A percentile compares a stretch with the other conserved stretches of the same genome.
phyloP scores from a whole-genome alignment of 2,329 filamentous ascomycete genomes.

The Thielaviopsis cerberus region DNA sequence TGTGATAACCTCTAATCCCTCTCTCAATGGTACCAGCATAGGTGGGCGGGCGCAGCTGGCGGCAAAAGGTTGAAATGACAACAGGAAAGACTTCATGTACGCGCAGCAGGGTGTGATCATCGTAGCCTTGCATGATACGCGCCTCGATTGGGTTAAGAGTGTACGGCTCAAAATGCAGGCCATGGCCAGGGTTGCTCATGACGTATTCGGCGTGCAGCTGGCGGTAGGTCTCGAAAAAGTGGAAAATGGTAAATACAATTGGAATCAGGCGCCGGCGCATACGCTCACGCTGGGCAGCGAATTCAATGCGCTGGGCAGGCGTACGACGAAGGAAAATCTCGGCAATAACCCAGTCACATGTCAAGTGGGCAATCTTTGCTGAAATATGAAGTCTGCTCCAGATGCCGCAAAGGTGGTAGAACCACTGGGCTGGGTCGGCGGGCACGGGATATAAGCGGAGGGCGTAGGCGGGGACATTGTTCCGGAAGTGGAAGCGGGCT shows the following conservation, averaged over 20 bases:
- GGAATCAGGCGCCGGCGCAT: slow-evolving; percentile 48
- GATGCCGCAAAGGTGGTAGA: slow-evolving; percentile 44
- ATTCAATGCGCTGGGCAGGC: slow-evolving; percentile 34
- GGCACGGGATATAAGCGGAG: slow-evolving; percentile 37
- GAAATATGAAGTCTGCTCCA: slow-evolving; percentile 49
- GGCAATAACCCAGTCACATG: slow-evolving; percentile 46
- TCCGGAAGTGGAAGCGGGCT: slow-evolving; percentile 39
- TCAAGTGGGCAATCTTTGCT: slow-evolving; percentile 40
- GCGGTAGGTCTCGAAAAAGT: slow-evolving; percentile 49
- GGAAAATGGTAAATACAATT: slow-evolving; percentile 45
- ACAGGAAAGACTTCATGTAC: slow-evolving; percentile 48
- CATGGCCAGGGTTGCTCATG: slow-evolving; percentile 30
- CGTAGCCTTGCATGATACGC: slow-evolving; percentile 45
- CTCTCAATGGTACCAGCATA: slow-evolving; percentile 45
- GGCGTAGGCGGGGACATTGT: slow-evolving; percentile 42
- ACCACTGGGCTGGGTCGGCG: slow-evolving; percentile 29
- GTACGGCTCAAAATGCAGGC: slow-evolving; percentile 33
- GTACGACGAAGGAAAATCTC: slow-evolving; percentile 44
- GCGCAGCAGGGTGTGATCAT: slow-evolving; percentile 40
- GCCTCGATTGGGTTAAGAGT: slow-evolving; percentile 44
- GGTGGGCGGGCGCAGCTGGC: slow-evolving; percentile 42
- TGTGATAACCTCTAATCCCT: slow-evolving; percentile 43
- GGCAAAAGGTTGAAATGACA: slow-evolving; percentile 44
- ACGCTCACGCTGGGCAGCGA: slow-evolving; percentile 40
- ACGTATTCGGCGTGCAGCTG: slow-evolving; percentile 39